Base-by-base conservation (phyloP, 1,284 basidiomycete genomes). In the Boletus semigastroideus region DNA sequence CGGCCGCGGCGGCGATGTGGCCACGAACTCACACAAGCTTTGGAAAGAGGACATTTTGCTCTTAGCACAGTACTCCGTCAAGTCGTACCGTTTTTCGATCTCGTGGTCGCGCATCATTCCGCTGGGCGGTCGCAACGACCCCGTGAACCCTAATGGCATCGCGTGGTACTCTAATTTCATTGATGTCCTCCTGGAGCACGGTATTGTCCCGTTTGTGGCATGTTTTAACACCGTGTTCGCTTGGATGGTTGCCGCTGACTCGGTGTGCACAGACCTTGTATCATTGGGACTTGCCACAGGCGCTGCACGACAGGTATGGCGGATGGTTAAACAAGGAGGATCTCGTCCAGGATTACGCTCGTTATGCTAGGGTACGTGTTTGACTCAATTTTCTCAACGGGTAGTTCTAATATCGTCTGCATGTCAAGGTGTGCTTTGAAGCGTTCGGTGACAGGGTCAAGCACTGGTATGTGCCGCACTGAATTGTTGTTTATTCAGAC, bases 21-120 rank as follows among this genome's bases (percentile, higher is more conserved):
- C 87, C 5, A 87, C 84, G 19, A 84, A 87, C 69, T 88, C 86
- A 9, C 86, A 84, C 71, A 75, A 74, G 42, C 77, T 76, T 17
- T 90, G 81, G 81, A 78, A 78, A 56, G 82, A 87, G 60, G 88
- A 90, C 62, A 72, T 90, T 14, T 79, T 78, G 22, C 73, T 90
- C 13, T 72, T 91, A 53, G 79, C 37, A 11, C 60, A 71, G 25
- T 82, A 85, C 50, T 80, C 82, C 17, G 81, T 78, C 45, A 84
- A 80, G 52, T 72, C 82, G 1, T 80, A 79, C 58, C 74, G 83
- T n/a, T 89, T 92, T 69, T 89, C 85, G 12, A 71, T 92, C 41
- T 77, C 87, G 5, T 91, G 88, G 89, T 79, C 83, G 9, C 75
- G 88, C 33, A 77, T 91, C 57, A 86, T 90, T 49, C 85, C 85